Conservation (phyloP, 805 yeast species). For the Suhomyces prunicola region DNA sequence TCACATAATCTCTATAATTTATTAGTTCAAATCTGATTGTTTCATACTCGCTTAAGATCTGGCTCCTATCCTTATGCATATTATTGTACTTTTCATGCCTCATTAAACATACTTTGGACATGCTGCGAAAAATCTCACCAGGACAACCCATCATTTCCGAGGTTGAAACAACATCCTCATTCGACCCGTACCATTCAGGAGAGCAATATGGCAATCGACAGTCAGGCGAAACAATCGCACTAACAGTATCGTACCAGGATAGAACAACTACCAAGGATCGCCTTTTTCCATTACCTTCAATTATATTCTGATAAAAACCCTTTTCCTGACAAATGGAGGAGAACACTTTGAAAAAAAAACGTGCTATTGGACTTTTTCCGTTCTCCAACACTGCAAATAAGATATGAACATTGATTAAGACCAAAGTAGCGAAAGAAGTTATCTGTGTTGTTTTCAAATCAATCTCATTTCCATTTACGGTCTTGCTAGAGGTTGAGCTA, state of each 20-base stretch:
- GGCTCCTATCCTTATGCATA: conserved; percentile 10
- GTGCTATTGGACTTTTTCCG: conserved; percentile 50
- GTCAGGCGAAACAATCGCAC: conserved; percentile 56
- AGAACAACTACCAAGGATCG: conserved; percentile 49
- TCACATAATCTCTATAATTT: conserved; percentile 47
- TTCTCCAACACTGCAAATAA: conserved; percentile 52
- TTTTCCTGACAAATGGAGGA: conserved; percentile 47
- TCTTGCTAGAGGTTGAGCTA: conserved; percentile 7
- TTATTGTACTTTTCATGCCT: conserved; percentile 21
- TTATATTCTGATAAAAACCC: conserved; percentile 35
- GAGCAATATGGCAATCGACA: conserved; percentile 53
- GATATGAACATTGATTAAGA: conserved; percentile 53
- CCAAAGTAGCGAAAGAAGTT: conserved; percentile 41
- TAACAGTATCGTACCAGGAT: conserved; percentile 59
- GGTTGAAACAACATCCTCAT: conserved; percentile 43
- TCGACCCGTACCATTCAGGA: conserved; percentile 51
- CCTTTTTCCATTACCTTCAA: conserved; percentile 46
- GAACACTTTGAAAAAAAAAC: conserved; percentile 48
- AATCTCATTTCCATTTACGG: conserved; percentile 1
- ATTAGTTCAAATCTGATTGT: conserved; percentile 34
- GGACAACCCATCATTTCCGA: conserved; percentile 60
- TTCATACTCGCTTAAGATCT: conserved; percentile 21
- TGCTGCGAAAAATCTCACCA: conserved; percentile 50
- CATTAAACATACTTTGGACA: conserved; percentile 43
- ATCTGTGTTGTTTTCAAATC: conserved; percentile 15